Percentiles rank a stretch among this genome's conserved stretches.
phyloP scores from a whole-genome alignment of 306 rosid genomes.

The Casuarina glauca region DNA sequence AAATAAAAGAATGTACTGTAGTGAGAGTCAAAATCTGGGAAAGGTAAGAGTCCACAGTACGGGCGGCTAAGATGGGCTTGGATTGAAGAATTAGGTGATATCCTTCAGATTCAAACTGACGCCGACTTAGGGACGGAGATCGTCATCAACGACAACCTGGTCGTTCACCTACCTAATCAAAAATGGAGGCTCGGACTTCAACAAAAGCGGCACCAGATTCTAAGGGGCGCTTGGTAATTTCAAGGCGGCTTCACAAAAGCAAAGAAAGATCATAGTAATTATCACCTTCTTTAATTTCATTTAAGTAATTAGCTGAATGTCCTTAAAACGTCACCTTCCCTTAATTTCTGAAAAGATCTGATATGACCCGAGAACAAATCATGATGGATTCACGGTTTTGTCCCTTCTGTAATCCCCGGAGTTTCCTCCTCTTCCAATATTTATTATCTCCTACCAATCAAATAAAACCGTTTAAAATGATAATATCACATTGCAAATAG shows the following conservation, averaged over 20 bases:
- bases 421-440: conserved; percentile 12
- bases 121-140: neutral
- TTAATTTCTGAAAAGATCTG: conserved; percentile 1
- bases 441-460: neutral
- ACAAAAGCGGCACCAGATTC: neutral
- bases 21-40: neutral
- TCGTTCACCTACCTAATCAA: conserved; percentile 25
- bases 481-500: too few relatives aligned
- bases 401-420: conserved; percentile 5
- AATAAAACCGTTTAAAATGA: too few relatives aligned
- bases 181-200: neutral
- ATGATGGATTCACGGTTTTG: conserved; percentile 27
- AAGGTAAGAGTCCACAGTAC: neutral
- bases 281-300: neutral
- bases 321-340: conserved; percentile 17
- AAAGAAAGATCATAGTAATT: conserved; percentile 7
- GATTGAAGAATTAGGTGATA: neutral
- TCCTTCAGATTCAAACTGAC: neutral
- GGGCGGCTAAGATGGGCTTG: neutral
- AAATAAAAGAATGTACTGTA: neutral
- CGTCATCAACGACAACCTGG: neutral
- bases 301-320: conserved; percentile 1
- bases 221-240: conserved; percentile 8
- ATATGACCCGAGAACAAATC: neutral
- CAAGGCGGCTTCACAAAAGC: conserved; percentile 12